These are phyloP conservation scores for Talaromyces thailandensis DNA, from an alignment of 495 filamentous ascomycete genomes.

Conservation along the genomic window DNA sequence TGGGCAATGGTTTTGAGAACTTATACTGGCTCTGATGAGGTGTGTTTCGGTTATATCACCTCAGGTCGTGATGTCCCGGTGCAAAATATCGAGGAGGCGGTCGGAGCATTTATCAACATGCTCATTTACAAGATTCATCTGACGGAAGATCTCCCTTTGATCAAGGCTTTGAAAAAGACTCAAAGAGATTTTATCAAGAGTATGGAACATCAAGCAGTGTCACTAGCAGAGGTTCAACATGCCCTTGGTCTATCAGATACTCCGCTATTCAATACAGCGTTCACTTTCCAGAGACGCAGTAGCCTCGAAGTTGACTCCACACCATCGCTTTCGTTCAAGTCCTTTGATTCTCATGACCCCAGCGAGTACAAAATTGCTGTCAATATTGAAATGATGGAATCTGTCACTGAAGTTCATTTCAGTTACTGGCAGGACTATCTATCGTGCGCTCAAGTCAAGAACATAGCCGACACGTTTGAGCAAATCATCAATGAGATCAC, in stretches of 20 bases:
- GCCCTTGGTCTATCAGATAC: conserved; percentile 26
- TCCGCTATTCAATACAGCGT: conserved; percentile 42
- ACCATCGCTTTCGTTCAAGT: conserved; percentile 3
- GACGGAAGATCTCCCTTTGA: conserved; percentile 22
- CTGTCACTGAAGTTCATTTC: conserved; percentile 26
- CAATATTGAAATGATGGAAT: conserved; percentile 42
- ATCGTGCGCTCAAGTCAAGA: conserved; percentile 23
- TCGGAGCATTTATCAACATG: conserved; percentile 14
- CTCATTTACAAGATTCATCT: conserved; percentile 21
- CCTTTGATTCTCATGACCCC: conserved; percentile 7
- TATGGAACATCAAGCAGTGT: conserved; percentile 22
- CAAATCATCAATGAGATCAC: conserved; percentile 26
- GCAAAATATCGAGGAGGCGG: conserved; percentile 10
- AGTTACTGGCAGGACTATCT: conserved; percentile 28
- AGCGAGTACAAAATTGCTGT: conserved; percentile 48
- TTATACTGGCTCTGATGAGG: conserved; percentile 43
- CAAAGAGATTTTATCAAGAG: conserved; percentile 26
- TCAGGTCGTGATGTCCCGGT: conserved; percentile 17
- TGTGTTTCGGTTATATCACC: conserved; percentile 43
- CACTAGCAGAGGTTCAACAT: conserved; percentile 32
- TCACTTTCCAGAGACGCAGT: conserved; percentile 26
- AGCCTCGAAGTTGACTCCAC: background rate
- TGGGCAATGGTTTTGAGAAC: conserved; percentile 47
- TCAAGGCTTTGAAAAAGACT: conserved; percentile 24
- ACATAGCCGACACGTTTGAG: conserved; percentile 29